Evolutionary conservation across 208 protist species (phyloP), one percentile per base, ranked within the genome.

Genomic region (Leishmania amazonensis): DNA sequence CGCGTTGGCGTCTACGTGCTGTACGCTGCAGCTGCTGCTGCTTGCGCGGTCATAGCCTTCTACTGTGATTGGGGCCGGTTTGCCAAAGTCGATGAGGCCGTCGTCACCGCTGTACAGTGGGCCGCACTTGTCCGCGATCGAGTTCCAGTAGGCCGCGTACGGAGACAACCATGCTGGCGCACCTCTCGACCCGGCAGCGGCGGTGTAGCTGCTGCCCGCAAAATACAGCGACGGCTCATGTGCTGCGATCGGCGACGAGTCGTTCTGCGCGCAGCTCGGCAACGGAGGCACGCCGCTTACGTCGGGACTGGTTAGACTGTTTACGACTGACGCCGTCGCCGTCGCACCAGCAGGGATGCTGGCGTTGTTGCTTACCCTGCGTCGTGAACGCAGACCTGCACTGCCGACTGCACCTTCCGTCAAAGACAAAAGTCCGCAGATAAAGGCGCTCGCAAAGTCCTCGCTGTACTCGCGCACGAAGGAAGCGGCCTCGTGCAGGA

Each of bases 381-480:
- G n/a, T n/a, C 47, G 60, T 21, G 51, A 31, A 9, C 51, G 76
- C 51, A 45, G 24, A 17, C 40, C 42, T 38, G 70, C 58, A 40
- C 31, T 73, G 51, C 80, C 75, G 13, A 42, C 47, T 3, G 64
- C 78, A 11, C 74, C 67, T 17, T 58, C 67, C 1, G 75, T 58
- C 28, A 94, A 15, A 1, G 89, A 93, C 9, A 94, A 51, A 2
- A 94, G 73, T 2, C 91, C 91, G 28, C 86, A 87, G 19, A 91
- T 81, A 45, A 91, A 84, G 42, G 84, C 79, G 58, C 87, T 94
- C 19, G 89, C 62, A 79, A 93, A 94, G 53, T 19, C 42, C 24
- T 91, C 87, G 81, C 86, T 93, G 81, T 88, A 93, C 68, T 84
- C 73, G 60, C 77, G 64, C 51, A 83, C 53, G 40, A 49, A 79